Base-by-base conservation (phyloP, 345 rosid genomes). In the Aquilaria sinensis region DNA sequence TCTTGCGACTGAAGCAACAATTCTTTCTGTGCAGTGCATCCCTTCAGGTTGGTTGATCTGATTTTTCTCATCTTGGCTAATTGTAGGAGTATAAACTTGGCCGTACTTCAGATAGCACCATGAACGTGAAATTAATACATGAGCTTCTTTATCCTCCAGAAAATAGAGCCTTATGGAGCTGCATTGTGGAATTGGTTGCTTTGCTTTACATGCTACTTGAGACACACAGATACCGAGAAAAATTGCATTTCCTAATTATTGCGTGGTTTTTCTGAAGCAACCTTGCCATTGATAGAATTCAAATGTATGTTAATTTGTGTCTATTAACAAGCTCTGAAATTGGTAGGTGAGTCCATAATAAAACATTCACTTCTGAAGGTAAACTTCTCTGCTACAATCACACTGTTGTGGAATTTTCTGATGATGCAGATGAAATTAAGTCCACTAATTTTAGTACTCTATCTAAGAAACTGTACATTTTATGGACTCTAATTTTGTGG, bases 1-100 rank as follows among this genome's bases (percentile, higher is more conserved):
- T 94, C 64, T 76, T 94, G 72, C 86, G 99, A 60, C 80, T 93
- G 78, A 93, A 93, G 78, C 97, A 90, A 56, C 98, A 93, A 70
- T 90, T 81, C 85, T 88, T 93, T 75, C 96, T 93, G 61, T 90
- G 97, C 78, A 86, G 94, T 76, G 98, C 98, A 23, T 93, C 98
- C 10, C 97, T 93, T 84, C 98, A 93, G 97, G 97, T 87, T 74
- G 74, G 77, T 72, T 55, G 33, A 50, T 57, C 47, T 23, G 50
- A 10, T 53, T 61, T 33, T 13, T 43, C 29, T 14, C 64, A 53
- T 10, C 13, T 60, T 45, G 6, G 43, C 43, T 37, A 37, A 4
- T 37, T 37, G 5, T 37, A 23, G 23, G 23, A 23, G 23, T 23
- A 23, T 23, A 37, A 3, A 37, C 8, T 37, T 37, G 43, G 43